These are phyloP conservation scores for Nothopassalora personata DNA, from an alignment of 2,329 filamentous ascomycete species.

Conservation along the genomic window DNA sequence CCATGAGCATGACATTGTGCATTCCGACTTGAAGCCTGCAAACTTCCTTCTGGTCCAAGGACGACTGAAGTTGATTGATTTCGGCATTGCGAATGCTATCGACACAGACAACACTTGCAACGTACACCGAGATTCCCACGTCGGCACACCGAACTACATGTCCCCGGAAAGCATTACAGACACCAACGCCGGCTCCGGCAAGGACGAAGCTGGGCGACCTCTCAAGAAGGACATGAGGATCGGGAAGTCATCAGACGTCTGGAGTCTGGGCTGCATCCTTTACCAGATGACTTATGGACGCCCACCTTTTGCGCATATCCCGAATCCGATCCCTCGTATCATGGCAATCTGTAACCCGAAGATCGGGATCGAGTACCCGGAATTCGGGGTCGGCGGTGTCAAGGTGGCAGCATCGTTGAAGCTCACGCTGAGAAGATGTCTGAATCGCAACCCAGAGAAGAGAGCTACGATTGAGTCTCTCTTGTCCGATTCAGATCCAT, in stretches of 20 bases:
- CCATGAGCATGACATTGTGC: slow-evolving; percentile 85
- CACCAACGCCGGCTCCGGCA: slow-evolving; percentile 58
- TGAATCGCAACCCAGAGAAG: slow-evolving; percentile 53
- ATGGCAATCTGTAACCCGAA: slow-evolving; percentile 78
- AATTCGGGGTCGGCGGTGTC: slow-evolving; percentile 60
- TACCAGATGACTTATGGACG: slow-evolving; percentile 98
- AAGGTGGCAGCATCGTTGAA: slow-evolving; percentile 52
- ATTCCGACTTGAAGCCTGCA: slow-evolving; percentile 93
- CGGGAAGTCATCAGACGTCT: slow-evolving; percentile 92
- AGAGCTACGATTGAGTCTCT: slow-evolving; percentile 55
- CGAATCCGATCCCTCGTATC: slow-evolving; percentile 79
- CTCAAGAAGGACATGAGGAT: slow-evolving; percentile 81
- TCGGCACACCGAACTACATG: slow-evolving; percentile 98
- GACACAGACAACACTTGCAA: slow-evolving; percentile 94
- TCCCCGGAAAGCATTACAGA: slow-evolving; percentile 90
- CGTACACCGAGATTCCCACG: slow-evolving; percentile 89
- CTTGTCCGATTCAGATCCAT: slow-evolving; percentile 51
- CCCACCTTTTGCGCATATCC: slow-evolving; percentile 89
- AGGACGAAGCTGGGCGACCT: slow-evolving; percentile 40
- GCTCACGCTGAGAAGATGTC: slow-evolving; percentile 52
- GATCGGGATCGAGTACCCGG: slow-evolving; percentile 66
- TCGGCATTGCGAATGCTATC: slow-evolving; percentile 96
- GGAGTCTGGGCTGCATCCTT: slow-evolving; percentile 92
- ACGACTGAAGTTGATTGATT: slow-evolving; percentile 91
- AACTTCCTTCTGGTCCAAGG: slow-evolving; percentile 94